A percentile compares a stretch with the other conserved stretches of the same genome.
Conservation (phyloP, 805 yeast genomes). For the Metschnikowia colocasiae region DNA sequence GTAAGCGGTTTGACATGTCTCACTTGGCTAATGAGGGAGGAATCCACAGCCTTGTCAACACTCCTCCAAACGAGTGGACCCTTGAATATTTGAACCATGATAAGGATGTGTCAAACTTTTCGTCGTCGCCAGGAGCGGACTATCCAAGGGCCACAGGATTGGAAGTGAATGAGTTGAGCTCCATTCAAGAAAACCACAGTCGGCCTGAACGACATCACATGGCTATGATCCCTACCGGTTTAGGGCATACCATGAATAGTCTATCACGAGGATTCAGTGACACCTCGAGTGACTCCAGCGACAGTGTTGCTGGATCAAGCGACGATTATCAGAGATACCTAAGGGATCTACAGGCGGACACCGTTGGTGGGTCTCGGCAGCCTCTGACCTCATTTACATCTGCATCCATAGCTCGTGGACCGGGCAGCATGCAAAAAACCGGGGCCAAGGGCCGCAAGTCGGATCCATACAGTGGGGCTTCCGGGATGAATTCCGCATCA, state of each 20-base stretch:
- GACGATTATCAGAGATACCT: slow-evolving; percentile 23
- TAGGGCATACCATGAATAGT: slow-evolving; percentile 6
- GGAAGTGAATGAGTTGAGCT: not conserved
- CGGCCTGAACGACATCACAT: not conserved
- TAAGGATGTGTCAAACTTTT: slow-evolving; percentile 14
- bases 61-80: slow-evolving; percentile 17
- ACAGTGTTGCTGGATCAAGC: slow-evolving; percentile 4
- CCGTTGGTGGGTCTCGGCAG: slow-evolving; percentile 12
- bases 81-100: slow-evolving; percentile 10
- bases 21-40: slow-evolving; percentile 10
- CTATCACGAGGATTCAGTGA: slow-evolving; percentile 11
- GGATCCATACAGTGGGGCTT: slow-evolving; percentile 4
- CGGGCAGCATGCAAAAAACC: slow-evolving; percentile 10
- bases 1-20: slow-evolving; percentile 33
- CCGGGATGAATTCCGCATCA: slow-evolving; percentile 4
- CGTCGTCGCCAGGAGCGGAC: slow-evolving; percentile 17
- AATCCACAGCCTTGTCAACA: slow-evolving; percentile 12
- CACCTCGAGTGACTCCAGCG: slow-evolving; percentile 6
- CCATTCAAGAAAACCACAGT: not conserved
- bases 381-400: slow-evolving; percentile 19
- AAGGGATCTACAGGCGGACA: slow-evolving; percentile 14
- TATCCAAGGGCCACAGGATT: not conserved
- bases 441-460: slow-evolving; percentile 7
- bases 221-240: not conserved
- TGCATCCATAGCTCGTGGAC: slow-evolving; percentile 15